A percentile compares a stretch with the other conserved stretches of the same genome.
These are phyloP conservation scores for Phellinidium pouzarii DNA, from an alignment of 1,284 basidiomycete species.

Conservation along the genomic window DNA sequence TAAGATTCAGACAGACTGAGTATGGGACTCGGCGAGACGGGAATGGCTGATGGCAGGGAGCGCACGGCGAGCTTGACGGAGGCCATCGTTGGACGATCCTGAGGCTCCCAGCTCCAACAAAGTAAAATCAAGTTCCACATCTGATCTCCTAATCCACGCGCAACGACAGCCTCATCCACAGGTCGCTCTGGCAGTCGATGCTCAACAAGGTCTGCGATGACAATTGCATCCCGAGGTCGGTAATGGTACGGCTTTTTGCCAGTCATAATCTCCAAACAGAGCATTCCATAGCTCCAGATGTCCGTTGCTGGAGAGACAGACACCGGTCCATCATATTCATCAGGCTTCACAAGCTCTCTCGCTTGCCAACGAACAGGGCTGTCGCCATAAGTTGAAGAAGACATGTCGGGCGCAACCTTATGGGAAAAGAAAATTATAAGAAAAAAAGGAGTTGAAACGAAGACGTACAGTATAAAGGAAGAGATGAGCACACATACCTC, in stretches of 20 bases:
- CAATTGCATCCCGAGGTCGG: constrained; percentile 26
- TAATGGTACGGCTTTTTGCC: constrained; percentile 32
- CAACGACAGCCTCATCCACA: constrained; percentile 21
- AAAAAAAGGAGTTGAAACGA: neutral
- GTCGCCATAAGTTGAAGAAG: constrained; percentile 21
- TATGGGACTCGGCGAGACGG: neutral
- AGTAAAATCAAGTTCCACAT: constrained; percentile 35
- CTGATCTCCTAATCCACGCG: constrained; percentile 29
- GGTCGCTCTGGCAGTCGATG: constrained; percentile 30
- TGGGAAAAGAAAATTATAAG: constrained; percentile 1
- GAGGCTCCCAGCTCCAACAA: constrained; percentile 35
- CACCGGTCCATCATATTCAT: constrained; percentile 21
- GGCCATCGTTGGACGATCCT: constrained; percentile 33
- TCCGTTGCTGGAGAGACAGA: constrained; percentile 33
- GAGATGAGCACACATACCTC: constrained; percentile 26
- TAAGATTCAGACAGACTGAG: neutral
- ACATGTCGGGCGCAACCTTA: constrained; percentile 28
- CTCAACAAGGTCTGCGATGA: constrained; percentile 28
- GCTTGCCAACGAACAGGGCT: constrained; percentile 34
- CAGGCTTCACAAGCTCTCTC: constrained; percentile 30
- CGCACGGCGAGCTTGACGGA: constrained; percentile 7
- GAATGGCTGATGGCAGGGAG: neutral
- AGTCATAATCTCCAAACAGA: constrained; percentile 37
- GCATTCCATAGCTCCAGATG: constrained; percentile 41
- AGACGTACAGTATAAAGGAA: neutral